phyloP scores from a whole-genome alignment of 352 stramenopile genomes.

The Globisporangium radiosum region DNA sequence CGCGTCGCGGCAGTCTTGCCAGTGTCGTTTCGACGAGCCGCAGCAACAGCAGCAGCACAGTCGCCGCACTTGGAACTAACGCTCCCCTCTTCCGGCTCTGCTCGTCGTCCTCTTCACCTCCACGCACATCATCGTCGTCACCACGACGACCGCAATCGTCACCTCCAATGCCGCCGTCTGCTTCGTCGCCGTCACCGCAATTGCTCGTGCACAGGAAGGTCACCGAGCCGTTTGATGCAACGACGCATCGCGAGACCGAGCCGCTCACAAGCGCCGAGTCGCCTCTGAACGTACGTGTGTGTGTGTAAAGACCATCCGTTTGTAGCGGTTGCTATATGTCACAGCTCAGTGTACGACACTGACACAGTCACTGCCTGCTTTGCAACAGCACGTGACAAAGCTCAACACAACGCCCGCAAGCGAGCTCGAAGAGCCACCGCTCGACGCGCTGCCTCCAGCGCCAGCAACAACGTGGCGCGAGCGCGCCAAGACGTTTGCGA shows the following conservation, averaged over 20 bases:
- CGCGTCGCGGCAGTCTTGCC: constrained; percentile 1
- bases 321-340: background rate
- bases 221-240: constrained; percentile 13
- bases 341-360: background rate
- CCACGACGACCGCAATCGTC: background rate
- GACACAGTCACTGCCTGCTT: background rate
- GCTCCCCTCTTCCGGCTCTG: constrained; percentile 22
- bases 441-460: constrained; percentile 3
- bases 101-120: constrained; percentile 19
- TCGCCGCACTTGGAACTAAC: constrained; percentile 21
- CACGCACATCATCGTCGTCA: background rate
- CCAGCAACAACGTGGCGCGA: constrained; percentile 46
- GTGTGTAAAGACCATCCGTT: background rate
- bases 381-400: background rate
- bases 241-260: constrained; percentile 26
- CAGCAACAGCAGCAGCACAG: constrained; percentile 10
- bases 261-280: constrained; percentile 28
- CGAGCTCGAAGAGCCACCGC: background rate
- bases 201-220: background rate
- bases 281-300: constrained; percentile 12
- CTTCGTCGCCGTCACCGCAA: background rate
- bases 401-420: background rate
- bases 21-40: background rate
- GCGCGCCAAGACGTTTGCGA: constrained; percentile 72
- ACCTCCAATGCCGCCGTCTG: background rate